Evolutionary conservation across 2,329 filamentous ascomycete species (phyloP).

Genomic region (Aspergillus viridinutans): DNA sequence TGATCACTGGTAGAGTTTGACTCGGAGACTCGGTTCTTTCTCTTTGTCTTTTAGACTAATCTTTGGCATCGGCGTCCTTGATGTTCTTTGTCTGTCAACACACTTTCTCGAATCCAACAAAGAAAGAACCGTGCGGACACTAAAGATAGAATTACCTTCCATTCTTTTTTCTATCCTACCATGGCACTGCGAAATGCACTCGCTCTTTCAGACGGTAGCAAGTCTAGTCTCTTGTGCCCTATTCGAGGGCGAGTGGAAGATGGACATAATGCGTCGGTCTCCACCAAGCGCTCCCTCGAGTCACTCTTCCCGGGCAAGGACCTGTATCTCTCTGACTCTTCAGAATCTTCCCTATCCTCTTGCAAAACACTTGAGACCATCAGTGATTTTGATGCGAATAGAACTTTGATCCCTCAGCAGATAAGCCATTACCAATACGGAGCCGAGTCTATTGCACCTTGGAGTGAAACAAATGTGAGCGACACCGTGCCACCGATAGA

Average conservation of each 20-base stretch:
- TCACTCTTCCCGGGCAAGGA: neutral
- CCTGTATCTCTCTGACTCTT: neutral
- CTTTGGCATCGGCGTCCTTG: neutral
- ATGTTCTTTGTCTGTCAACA: neutral
- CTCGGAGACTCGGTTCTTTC: neutral
- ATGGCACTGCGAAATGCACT: neutral
- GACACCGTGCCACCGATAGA: neutral
- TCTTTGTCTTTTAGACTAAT: neutral
- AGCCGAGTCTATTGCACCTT: neutral
- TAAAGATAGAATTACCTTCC: neutral
- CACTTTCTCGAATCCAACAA: neutral
- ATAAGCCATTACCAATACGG: neutral
- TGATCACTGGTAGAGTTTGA: neutral
- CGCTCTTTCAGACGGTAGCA: neutral
- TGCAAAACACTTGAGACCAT: neutral
- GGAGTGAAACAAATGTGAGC: neutral
- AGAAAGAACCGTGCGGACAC: neutral
- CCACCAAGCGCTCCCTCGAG: neutral
- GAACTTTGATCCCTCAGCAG: neutral
- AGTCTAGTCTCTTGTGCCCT: neutral
- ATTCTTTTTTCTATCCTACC: neutral
- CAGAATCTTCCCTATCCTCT: neutral
- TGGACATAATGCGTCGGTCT: neutral
- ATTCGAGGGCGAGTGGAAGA: neutral
- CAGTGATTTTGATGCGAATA: neutral